Evolutionary conservation across 2,329 filamentous ascomycete genomes (phyloP).

Genomic region (Colletotrichum limetticola): DNA sequence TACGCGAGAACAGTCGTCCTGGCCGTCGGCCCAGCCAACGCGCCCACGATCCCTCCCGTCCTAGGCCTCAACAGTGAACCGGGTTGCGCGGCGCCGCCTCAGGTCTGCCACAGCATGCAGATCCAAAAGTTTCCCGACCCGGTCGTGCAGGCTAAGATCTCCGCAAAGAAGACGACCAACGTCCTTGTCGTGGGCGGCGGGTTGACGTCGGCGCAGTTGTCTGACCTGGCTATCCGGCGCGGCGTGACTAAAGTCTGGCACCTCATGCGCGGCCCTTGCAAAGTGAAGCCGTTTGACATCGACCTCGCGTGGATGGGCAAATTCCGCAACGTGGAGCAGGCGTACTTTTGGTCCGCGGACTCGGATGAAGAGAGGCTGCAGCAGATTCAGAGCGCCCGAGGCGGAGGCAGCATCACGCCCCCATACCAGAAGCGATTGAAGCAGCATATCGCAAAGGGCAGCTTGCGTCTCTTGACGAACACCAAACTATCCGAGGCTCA

Average conservation of each 20-base stretch:
- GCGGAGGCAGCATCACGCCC: constrained; percentile 82
- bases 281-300: constrained; percentile 82
- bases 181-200: constrained; percentile 80
- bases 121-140: constrained; percentile 68
- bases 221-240: constrained; percentile 71
- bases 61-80: constrained; percentile 43
- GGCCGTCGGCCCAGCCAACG: constrained; percentile 75
- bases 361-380: constrained; percentile 74
- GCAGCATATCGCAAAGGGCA: constrained; percentile 62
- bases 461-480: constrained; percentile 65
- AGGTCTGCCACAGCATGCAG: constrained; percentile 73
- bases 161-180: constrained; percentile 62
- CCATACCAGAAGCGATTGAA: constrained; percentile 75
- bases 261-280: constrained; percentile 69
- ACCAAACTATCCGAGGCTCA: constrained; percentile 64
- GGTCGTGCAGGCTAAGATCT: constrained; percentile 63
- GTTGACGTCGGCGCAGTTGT: constrained; percentile 79
- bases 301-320: constrained; percentile 84
- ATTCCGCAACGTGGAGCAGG: constrained; percentile 81
- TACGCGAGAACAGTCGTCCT: constrained; percentile 74
- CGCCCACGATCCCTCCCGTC: constrained; percentile 59
- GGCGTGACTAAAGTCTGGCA: constrained; percentile 77
- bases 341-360: constrained; percentile 81
- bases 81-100: constrained; percentile 42
- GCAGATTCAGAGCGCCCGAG: constrained; percentile 73